These are phyloP conservation scores for Erysimum cheiranthoides DNA, from an alignment of 345 rosid genomes.

Conservation along the genomic window DNA sequence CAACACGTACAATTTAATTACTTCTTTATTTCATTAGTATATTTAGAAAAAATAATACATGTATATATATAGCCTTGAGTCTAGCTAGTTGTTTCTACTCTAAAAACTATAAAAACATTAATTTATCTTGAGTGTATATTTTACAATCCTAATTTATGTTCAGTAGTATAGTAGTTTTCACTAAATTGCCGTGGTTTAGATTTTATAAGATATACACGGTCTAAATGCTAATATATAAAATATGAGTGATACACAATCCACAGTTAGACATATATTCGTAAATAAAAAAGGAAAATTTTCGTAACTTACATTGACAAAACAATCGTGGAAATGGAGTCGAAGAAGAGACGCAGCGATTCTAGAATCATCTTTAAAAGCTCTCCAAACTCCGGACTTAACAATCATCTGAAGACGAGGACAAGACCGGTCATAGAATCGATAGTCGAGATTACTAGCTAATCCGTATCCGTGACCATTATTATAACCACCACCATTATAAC, in stretches of 20 bases:
- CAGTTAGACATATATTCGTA: not conserved
- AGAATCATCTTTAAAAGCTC: slow-evolving; percentile 64
- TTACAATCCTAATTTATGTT: too few relatives aligned
- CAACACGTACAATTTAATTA: not conserved
- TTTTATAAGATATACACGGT: not conserved
- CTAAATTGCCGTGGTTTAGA: not conserved
- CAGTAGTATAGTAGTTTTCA: not conserved
- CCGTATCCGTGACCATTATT: slow-evolving; percentile 31
- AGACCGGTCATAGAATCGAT: slow-evolving; percentile 58
- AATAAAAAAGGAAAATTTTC: not conserved
- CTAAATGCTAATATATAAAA: not conserved
- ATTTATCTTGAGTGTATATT: too few relatives aligned
- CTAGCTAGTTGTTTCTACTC: not conserved
- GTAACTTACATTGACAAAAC: slow-evolving; percentile 73
- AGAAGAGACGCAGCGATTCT: slow-evolving; percentile 92
- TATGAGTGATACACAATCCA: not conserved
- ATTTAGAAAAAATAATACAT: not conserved
- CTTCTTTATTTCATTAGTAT: not conserved
- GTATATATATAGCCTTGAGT: not conserved
- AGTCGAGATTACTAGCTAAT: slow-evolving; percentile 45
- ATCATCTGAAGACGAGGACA: slow-evolving; percentile 77
- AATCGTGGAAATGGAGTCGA: slow-evolving; percentile 84
- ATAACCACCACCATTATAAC: slow-evolving; percentile 26
- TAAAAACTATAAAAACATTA: too few relatives aligned
- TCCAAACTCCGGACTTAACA: slow-evolving; percentile 64